A percentile compares a stretch with the other conserved stretches of the same genome.
Conservation (phyloP, 1,139 yeast genomes). For the Candida gigantensis region DNA sequence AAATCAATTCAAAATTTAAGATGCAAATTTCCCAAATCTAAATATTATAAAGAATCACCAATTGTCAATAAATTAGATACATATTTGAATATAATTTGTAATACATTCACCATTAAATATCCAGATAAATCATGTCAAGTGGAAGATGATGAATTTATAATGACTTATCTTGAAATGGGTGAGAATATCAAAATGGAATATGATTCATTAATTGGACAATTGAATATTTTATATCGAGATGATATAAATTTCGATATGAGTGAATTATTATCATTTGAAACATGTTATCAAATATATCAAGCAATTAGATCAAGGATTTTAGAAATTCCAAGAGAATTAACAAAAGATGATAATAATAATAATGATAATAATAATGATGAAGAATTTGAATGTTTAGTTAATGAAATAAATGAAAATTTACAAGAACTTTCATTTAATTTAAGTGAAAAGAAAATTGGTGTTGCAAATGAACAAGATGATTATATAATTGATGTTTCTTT, state of each 20-base stretch:
- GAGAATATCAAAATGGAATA: conserved; percentile 15
- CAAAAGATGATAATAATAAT: conserved; percentile 10
- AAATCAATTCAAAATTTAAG: conserved; percentile 15
- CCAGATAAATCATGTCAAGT: conserved; percentile 8
- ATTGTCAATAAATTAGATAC: conserved; percentile 18
- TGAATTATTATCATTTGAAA: conserved; percentile 23
- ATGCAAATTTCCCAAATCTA: conserved; percentile 2
- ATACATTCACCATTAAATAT: conserved; percentile 18
- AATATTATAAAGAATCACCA: conserved; percentile 14
- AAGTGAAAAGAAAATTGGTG: conserved; percentile 6
- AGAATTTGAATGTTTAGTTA: conserved; percentile 7
- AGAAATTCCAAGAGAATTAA: conserved; percentile 53
- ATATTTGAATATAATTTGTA: conserved; percentile 30
- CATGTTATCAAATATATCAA: conserved; percentile 43
- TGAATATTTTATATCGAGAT: conserved; percentile 14
- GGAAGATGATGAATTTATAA: conserved; percentile 13
- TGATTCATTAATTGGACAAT: conserved; percentile 16
- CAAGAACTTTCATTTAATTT: conserved; percentile 8
- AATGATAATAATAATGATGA: conserved; percentile 15
- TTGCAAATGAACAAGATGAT: conserved; percentile 23
- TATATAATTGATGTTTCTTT: conserved; percentile 54
- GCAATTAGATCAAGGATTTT: conserved; percentile 60
- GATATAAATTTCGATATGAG: conserved; percentile 14
- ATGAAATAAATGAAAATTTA: conserved; percentile 4
- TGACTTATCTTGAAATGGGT: conserved; percentile 17